Evolutionary conservation across 2,329 filamentous ascomycete genomes (phyloP).

Genomic region (Epichloe baconii): DNA sequence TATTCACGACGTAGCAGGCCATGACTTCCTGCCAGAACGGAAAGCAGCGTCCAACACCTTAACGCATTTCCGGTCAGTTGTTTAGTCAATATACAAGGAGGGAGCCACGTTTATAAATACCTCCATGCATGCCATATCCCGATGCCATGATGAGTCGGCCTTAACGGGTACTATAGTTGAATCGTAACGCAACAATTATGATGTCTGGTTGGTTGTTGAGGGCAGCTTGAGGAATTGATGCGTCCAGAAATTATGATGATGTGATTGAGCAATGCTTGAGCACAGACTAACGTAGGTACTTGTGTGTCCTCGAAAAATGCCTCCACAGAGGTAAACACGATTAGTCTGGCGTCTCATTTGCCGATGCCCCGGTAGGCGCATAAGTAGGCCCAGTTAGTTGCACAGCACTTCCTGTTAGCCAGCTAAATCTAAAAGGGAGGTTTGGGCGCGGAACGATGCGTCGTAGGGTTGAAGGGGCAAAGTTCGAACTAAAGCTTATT

Average conservation of each 20-base stretch:
- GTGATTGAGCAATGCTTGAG: background rate
- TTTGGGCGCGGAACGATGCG: background rate
- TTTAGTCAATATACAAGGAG: background rate
- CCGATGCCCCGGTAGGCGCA: background rate
- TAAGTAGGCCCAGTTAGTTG: background rate
- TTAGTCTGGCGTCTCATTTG: background rate
- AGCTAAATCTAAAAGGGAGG: background rate
- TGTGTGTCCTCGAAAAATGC: background rate
- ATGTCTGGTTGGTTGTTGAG: background rate
- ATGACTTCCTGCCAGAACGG: conserved; percentile 99
- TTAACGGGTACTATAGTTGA: background rate
- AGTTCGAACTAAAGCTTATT: background rate
- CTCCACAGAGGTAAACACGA: background rate
- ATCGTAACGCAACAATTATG: background rate
- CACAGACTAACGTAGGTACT: background rate
- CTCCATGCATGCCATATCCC: conserved; percentile 69
- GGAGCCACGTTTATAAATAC: conserved; percentile 32
- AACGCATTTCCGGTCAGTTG: conserved; percentile 12
- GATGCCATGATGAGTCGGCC: conserved; percentile 51
- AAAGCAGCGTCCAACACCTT: conserved; percentile 71
- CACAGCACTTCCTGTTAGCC: background rate
- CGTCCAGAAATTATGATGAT: background rate
- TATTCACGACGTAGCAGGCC: conserved; percentile 95
- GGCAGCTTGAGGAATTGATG: background rate
- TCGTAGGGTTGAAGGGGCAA: background rate